Conservation (phyloP, 768 basidiomycete species). For the Suillus brevipes region DNA sequence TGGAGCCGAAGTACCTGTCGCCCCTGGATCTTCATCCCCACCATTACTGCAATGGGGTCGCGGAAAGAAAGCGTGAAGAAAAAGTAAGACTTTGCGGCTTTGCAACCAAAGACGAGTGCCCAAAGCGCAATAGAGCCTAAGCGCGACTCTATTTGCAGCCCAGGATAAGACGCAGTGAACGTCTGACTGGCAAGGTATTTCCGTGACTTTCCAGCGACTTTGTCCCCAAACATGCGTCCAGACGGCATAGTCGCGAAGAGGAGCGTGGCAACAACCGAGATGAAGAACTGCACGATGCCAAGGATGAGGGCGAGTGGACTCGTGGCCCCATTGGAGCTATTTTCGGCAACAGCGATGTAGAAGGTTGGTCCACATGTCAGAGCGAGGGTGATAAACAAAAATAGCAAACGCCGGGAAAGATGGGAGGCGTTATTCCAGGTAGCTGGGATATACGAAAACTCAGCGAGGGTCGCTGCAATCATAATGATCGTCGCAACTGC, state of each 20-base stretch:
- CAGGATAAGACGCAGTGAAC: conserved; percentile 94
- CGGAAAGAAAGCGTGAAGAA: conserved; percentile 95
- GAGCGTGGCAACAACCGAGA: conserved; percentile 82
- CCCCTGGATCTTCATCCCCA: conserved; percentile 91
- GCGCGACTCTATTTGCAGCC: conserved; percentile 62
- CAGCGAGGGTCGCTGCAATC: conserved; percentile 90
- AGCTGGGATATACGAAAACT: conserved; percentile 97
- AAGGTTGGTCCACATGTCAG: conserved; percentile 92
- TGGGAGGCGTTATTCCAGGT: conserved; percentile 99
- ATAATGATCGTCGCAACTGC: conserved; percentile 96
- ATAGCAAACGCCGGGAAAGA: conserved; percentile 86
- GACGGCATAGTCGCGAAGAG: conserved; percentile 93
- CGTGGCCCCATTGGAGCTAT: conserved; percentile 50
- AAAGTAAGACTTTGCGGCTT: conserved; percentile 96
- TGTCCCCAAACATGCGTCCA: conserved; percentile 97
- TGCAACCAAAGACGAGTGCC: conserved; percentile 94
- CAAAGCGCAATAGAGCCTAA: conserved; percentile 80
- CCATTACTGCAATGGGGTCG: conserved; percentile 93
- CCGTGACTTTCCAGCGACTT: conserved; percentile 90
- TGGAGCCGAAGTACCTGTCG: conserved; percentile 83
- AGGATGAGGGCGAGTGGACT: conserved; percentile 85
- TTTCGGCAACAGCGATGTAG: conserved; percentile 88
- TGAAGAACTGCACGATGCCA: conserved; percentile 95
- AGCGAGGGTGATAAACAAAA: conserved; percentile 86
- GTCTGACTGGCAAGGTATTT: conserved; percentile 99